Conservation (phyloP, 1,284 basidiomycete genomes). For the Ganoderma boninense region DNA sequence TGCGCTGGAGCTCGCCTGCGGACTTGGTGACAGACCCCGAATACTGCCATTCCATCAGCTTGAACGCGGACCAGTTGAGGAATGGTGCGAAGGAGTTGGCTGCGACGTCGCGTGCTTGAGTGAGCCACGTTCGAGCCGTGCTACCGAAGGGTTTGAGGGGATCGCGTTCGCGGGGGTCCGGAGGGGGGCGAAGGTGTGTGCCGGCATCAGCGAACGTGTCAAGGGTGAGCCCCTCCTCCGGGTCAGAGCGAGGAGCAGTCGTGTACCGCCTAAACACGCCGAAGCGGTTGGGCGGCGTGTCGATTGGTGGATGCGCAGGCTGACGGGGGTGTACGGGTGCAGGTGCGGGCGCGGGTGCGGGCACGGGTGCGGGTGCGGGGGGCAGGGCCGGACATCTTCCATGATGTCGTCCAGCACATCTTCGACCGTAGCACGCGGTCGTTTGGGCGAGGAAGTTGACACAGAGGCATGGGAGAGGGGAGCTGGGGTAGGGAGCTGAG, state of each 20-base stretch:
- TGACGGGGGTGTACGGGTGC: no score
- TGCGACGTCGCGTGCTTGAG: neutral
- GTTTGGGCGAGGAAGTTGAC: no score
- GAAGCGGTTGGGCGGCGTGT: conserved; percentile 19
- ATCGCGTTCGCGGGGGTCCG: neutral
- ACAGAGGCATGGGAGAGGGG: neutral
- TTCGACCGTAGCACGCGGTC: neutral
- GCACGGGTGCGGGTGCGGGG: no score
- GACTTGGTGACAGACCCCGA: conserved; percentile 37
- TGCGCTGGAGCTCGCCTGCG: conserved; percentile 36
- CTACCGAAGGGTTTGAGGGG: conserved; percentile 10
- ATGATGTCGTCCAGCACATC: neutral
- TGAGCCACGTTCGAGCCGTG: neutral
- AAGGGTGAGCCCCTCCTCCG: conserved; percentile 10
- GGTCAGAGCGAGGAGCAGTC: neutral
- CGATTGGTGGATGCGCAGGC: neutral
- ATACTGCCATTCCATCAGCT: conserved; percentile 43
- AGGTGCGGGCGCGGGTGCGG: neutral
- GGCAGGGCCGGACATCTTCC: neutral
- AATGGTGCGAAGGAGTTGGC: conserved; percentile 38
- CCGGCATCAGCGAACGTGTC: conserved; percentile 10
- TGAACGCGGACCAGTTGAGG: conserved; percentile 36
- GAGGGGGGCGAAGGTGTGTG: neutral
- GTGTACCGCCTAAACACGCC: conserved; percentile 20
- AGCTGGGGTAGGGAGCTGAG: neutral